Conservation (phyloP, 2,329 filamentous ascomycete genomes). For the Didymella sp. region DNA sequence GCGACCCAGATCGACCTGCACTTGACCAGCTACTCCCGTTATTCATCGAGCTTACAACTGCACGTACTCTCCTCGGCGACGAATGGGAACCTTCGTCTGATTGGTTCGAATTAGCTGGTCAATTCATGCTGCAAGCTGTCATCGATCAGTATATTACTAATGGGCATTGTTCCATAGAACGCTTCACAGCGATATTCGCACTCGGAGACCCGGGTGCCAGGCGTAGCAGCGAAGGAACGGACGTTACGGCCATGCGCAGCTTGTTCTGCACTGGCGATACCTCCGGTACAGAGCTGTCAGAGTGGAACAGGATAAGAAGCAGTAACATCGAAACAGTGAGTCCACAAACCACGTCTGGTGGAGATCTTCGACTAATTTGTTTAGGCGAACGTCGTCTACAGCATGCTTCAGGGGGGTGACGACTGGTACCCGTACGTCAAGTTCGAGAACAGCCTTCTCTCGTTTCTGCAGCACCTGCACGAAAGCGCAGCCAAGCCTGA, state of each 20-base stretch:
- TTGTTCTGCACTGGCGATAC: conserved; percentile 47
- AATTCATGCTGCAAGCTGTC: conserved; percentile 59
- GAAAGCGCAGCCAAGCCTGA: conserved; percentile 55
- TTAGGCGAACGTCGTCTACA: background rate
- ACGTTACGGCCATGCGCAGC: conserved; percentile 41
- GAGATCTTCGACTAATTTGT: conserved; percentile 4
- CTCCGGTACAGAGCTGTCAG: conserved; percentile 36
- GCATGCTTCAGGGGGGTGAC: conserved; percentile 33
- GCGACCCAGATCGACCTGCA: conserved; percentile 45
- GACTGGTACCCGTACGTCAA: conserved; percentile 42
- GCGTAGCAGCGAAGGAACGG: conserved; percentile 32
- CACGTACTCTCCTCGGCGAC: conserved; percentile 41
- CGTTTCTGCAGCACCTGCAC: conserved; percentile 55
- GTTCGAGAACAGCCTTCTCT: conserved; percentile 52
- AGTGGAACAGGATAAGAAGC: conserved; percentile 49
- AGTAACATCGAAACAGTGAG: conserved; percentile 43
- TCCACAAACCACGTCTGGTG: background rate
- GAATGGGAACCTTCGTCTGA: conserved; percentile 46
- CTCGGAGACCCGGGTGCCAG: conserved; percentile 51
- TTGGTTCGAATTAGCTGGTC: conserved; percentile 56
- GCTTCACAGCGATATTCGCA: conserved; percentile 54
- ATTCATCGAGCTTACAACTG: conserved; percentile 60
- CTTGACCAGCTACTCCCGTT: conserved; percentile 54
- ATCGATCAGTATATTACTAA: conserved; percentile 57
- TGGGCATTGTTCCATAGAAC: conserved; percentile 46